Conservation (phyloP, 257 asterid genomes). For the Oldenlandia corymbosa region DNA sequence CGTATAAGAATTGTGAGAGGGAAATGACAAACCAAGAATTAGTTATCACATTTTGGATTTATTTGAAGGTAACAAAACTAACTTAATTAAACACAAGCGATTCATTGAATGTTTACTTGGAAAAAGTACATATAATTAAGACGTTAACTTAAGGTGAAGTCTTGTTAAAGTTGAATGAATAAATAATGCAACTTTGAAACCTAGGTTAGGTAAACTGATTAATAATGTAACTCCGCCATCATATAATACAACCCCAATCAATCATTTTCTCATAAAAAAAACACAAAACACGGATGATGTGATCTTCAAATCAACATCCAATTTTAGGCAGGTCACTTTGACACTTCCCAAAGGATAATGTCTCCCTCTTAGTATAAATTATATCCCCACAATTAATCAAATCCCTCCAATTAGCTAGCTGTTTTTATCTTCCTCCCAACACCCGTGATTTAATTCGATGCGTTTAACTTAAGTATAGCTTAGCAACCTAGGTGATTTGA, state of each 20-base stretch:
- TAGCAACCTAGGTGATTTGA: slow-evolving; percentile 11
- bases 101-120: no score
- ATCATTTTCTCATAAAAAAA: neutral
- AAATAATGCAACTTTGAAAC: neutral
- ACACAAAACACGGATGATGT: slow-evolving; percentile 25
- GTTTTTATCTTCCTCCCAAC: neutral
- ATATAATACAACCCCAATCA: slow-evolving; percentile 5
- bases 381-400: slow-evolving; percentile 9
- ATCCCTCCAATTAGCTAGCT: no score
- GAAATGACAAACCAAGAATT: no score
- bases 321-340: slow-evolving; percentile 24
- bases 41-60: no score
- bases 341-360: slow-evolving; percentile 23
- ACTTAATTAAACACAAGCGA: no score
- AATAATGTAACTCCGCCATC: neutral
- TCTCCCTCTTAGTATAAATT: slow-evolving; percentile 17
- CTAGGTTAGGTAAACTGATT: neutral
- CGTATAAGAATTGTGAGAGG: no score
- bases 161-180: neutral
- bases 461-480: slow-evolving; percentile 5
- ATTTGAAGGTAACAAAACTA: no score
- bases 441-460: slow-evolving; percentile 15
- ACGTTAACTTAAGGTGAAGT: neutral
- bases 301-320: slow-evolving; percentile 20
- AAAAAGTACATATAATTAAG: no score